Evolutionary conservation across 2,329 filamentous ascomycete species (phyloP), one percentile per base, ranked within the genome.

Genomic region (Cladophialophora chaetospira): DNA sequence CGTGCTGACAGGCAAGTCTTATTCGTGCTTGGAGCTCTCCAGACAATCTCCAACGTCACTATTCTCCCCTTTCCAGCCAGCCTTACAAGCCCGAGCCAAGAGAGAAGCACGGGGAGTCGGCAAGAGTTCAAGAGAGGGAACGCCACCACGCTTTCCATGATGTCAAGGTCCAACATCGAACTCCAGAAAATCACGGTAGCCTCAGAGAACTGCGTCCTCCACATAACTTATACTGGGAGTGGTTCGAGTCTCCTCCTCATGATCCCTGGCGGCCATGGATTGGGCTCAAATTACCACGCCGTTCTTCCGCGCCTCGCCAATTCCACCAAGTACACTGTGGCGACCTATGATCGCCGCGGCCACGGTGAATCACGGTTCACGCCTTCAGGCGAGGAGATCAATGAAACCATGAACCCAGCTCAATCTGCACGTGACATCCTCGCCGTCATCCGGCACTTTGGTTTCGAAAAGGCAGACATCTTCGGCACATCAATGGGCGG

Each of bases 401-500:
- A 29, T n/a, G 19, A 17, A 29, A 11, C 19, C 2, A 33, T 50
- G 17, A 50, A 36, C 21, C 46, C 46, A 11, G 46, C 46, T 11
- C 46, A 50, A 23, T 29, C 46, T 9, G 46, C 46, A 19, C 46
- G 46, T 10, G 46, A 50, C 31, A 19, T 50, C 29, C 26, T 33
- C 31, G 46, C 46, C 15, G 6, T 50, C 46, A 50, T 50, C 5
- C 19, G 13, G 26, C 46, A 50, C 26, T 23, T 50, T n/a, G 46
- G 46, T 9, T 50, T 50, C 21, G 26, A 50, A 21, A 4, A n/a
- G 15, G 46, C 46, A 15, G 35, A 13, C 11, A n/a, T 50, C 13
- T 50, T 38, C 26, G 46, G 46, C 15, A 50, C 46, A 29, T 50
- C 46, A 10, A 15, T 33, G 46, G 46, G 46, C 13, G 46, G 46